Evolutionary conservation across 1,284 basidiomycete species (phyloP).

Genomic region (Ganoderma sinense): DNA sequence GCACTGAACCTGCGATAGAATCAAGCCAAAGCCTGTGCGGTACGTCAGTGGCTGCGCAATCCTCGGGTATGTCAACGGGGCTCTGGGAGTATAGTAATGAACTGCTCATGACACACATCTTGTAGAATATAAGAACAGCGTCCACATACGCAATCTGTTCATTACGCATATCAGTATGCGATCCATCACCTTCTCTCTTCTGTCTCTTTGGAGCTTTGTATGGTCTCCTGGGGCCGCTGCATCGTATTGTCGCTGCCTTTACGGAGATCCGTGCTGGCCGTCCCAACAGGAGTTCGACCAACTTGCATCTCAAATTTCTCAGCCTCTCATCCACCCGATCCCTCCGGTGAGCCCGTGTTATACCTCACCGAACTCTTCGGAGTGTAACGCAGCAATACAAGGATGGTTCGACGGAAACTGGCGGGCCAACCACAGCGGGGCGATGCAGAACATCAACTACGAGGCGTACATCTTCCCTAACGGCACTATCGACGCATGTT

Average conservation of each 20-base stretch:
- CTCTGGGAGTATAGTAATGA: neutral
- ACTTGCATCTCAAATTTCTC: constrained; percentile 45
- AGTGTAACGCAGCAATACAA: constrained; percentile 42
- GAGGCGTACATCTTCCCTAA: constrained; percentile 49
- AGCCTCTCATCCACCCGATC: constrained; percentile 45
- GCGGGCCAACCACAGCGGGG: constrained; percentile 49
- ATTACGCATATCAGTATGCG: neutral
- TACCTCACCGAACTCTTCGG: constrained; percentile 37
- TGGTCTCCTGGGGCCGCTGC: constrained; percentile 41
- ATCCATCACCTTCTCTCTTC: neutral
- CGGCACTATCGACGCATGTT: constrained; percentile 51
- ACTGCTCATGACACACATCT: neutral
- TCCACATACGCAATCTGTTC: neutral
- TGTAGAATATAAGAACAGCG: neutral
- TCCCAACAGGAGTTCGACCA: constrained; percentile 40
- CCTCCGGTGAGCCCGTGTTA: constrained; percentile 50
- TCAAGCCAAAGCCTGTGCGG: neutral
- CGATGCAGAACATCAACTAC: constrained; percentile 48
- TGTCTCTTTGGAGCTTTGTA: constrained; percentile 20
- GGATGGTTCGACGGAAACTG: constrained; percentile 45
- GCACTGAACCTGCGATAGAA: neutral
- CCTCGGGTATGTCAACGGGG: neutral
- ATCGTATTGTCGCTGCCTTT: constrained; percentile 36
- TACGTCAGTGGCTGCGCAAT: neutral
- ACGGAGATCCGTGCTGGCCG: constrained; percentile 52